Evolutionary conservation across 108 stramenopile species (phyloP), one percentile per base, ranked within the genome.

Genomic region (Cyclotella choctawhatcheeana): DNA sequence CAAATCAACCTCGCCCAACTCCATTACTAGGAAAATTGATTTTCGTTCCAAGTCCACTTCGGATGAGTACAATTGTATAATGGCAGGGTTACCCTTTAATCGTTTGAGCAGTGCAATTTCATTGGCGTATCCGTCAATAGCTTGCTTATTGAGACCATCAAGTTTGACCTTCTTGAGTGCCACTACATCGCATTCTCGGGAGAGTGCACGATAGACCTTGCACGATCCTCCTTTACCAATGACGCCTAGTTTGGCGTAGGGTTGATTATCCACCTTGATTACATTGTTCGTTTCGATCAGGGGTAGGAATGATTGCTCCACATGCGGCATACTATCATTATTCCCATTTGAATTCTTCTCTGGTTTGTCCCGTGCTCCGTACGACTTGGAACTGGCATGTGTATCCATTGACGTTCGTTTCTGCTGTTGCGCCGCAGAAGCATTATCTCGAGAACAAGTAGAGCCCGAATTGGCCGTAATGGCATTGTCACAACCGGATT

Each of bases 101-200:
- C 86, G 70, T 77, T 88, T 83, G 70, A 99, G 60, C 5, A 99
- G 69, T 4, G 91, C 87, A 50, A 99, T 98, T 82, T 99, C 99
- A 72, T 99, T 99, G 32, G 96, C 93, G 64, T 97, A 98, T n/a
- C 91, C 90, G 32, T 94, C 97, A 44, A 96, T 88, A 12, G 90
- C 85, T 54, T 82, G 85, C 50, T 79, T 68, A 52, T 97, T 94
- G 85, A 90, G 77, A 7, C 93, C 90, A 27, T 81, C 85, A 10
- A 99, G 85, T 69, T 95, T 95, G 51, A 99, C 96, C 44, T 97
- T 92, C 82, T 99, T 99, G 30, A 99, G 85, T 25, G 99, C 99
- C n/a, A 97, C 82, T 12, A 98, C 90, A 18, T 85, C 72, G 47
- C 87, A 89, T 37, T 88, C 88, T 33, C 77, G 82, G 0, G 93